Evolutionary conservation across 2,329 filamentous ascomycete genomes (phyloP), one percentile per base, ranked within the genome.

Genomic region (Niveomyces coronatus): DNA sequence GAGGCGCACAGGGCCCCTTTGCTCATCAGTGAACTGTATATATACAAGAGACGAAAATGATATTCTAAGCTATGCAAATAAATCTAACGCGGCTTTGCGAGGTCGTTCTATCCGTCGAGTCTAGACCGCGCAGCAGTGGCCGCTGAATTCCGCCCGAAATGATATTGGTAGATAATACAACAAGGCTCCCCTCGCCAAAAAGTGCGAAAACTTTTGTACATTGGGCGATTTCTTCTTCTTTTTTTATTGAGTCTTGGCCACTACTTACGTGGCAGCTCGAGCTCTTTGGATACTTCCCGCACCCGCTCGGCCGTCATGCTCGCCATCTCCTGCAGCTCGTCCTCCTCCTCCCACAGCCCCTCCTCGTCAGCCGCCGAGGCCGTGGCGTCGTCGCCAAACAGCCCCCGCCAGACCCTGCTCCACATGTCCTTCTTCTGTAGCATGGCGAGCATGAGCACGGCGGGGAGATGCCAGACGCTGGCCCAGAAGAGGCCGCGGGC

Each of bases 401-500:
- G 62, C 40, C 76, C 74, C 40, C 68, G 73, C 78, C 82, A 89
- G n/a, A 89, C 75, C 13, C 87, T 72, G 46, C 78, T 73, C 86
- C 85, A 91, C 61, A 94, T 71, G 0, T 88, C 89, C 64, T 87
- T 94, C 72, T 98, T 98, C 61, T 94, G 85, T 39, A 83, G 74
- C 60, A 96, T 80, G 3, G 87, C 89, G 44, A 95, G 66, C 32
- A 95, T 86, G 69, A 98, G 77, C 29, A 96, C 72, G 18, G 82
- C 82, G 0, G 91, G 91, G 33, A 98, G 60, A 63, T 95, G 88
- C 91, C 89, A 96, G 9, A 98, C 86, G 57, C 86, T 94, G 2
- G 91, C 88, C 91, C 91, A 98, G 60, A 98, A 98, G 37, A 98
- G 60, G 0, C 82, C 80, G 40, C 86, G 74, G 3, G 91, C 88